Conservation (phyloP, 495 filamentous ascomycete genomes). For the Melanomma pulvis-pyrius region DNA sequence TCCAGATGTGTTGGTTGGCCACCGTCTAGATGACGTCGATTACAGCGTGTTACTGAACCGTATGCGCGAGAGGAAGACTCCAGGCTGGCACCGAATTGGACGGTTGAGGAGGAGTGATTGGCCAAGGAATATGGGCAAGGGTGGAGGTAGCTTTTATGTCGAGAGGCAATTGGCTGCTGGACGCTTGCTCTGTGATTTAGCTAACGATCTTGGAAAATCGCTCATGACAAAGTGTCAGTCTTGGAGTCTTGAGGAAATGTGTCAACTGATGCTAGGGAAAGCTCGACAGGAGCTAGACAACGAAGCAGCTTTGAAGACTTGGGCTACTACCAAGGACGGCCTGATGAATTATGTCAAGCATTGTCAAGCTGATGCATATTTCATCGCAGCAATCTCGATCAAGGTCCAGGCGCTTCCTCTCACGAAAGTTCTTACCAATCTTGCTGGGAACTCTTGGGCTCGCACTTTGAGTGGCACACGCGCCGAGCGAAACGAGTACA, state of each 20-base stretch:
- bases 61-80: constrained; percentile 85
- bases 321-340: constrained; percentile 80
- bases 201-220: constrained; percentile 96
- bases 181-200: constrained; percentile 88
- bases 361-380: constrained; percentile 93
- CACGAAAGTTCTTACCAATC: constrained; percentile 92
- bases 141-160: constrained; percentile 84
- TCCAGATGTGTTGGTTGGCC: constrained; percentile 93
- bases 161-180: constrained; percentile 89
- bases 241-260: constrained; percentile 98
- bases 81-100: constrained; percentile 90
- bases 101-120: constrained; percentile 80
- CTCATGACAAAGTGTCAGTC: constrained; percentile 96
- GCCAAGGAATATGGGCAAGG: constrained; percentile 85
- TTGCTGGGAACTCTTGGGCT: constrained; percentile 98
- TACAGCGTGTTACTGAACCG: constrained; percentile 87
- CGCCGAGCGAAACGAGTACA: constrained; percentile 98
- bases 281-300: constrained; percentile 80
- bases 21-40: constrained; percentile 94
- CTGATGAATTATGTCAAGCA: constrained; percentile 91
- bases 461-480: constrained; percentile 92
- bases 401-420: constrained; percentile 89
- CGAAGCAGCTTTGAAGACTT: constrained; percentile 82
- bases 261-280: constrained; percentile 78
- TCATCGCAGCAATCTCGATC: constrained; percentile 85